Conservation (phyloP, 371 early-diverging fungal genomes). For the Zancudomyces culisetae region DNA sequence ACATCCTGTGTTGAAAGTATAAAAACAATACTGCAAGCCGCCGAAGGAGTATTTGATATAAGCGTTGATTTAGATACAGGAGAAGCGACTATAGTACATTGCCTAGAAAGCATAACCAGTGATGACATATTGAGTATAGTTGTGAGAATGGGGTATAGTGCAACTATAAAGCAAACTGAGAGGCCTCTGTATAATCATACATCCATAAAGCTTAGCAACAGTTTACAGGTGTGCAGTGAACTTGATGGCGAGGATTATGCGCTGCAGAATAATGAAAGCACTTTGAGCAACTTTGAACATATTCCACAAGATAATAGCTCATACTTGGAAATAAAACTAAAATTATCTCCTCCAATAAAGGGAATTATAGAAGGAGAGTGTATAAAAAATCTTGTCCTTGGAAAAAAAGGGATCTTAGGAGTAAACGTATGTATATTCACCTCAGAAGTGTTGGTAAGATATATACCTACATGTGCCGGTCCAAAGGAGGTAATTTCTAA, state of each 20-base stretch:
- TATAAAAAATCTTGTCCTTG: constrained; percentile 18
- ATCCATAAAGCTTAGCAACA: neutral
- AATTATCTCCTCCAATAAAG: constrained; percentile 7
- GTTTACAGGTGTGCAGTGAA: constrained; percentile 16
- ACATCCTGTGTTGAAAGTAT: constrained; percentile 59
- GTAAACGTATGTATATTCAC: neutral
- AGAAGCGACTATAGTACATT: neutral
- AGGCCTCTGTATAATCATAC: neutral
- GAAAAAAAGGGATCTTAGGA: constrained; percentile 28
- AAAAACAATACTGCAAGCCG: constrained; percentile 35
- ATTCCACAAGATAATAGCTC: no score
- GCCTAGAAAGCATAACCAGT: neutral
- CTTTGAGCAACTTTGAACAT: constrained; percentile 51
- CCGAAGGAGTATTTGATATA: constrained; percentile 5
- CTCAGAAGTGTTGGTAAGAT: neutral
- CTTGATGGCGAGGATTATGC: constrained; percentile 40
- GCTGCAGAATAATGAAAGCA: constrained; percentile 78
- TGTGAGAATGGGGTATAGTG: neutral
- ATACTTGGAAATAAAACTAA: constrained; percentile 6
- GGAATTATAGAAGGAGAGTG: neutral
- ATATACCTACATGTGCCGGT: neutral
- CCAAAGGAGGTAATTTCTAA: neutral
- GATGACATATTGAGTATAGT: neutral
- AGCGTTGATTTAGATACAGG: neutral
- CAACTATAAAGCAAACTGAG: constrained; percentile 25